Conservation (phyloP, 306 rosid species). For the Hippophae tibetana region DNA sequence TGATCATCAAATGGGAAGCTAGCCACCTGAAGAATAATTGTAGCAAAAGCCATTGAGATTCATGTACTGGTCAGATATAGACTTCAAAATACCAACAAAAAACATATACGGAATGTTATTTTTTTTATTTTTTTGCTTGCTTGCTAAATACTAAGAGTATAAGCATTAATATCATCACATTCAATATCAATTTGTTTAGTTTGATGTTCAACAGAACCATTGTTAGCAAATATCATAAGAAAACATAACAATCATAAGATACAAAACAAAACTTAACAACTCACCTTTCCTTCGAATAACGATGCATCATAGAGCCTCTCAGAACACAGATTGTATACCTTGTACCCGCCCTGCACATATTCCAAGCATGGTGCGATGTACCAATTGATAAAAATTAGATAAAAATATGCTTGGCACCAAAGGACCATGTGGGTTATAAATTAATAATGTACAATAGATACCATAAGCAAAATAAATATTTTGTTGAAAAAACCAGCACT, state of each 20-base stretch:
- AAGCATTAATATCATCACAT: no score
- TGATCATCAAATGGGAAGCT: slow-evolving; percentile 95
- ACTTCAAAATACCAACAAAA: background rate
- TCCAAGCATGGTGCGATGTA: background rate
- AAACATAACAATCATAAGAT: slow-evolving; percentile 3
- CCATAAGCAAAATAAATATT: no score
- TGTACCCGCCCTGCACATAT: slow-evolving; percentile 73
- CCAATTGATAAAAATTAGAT: slow-evolving; percentile 3
- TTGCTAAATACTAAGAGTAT: no score
- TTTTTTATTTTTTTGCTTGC: no score
- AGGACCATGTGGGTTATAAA: background rate
- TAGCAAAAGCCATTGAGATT: background rate
- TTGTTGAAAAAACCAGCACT: no score
- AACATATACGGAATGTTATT: background rate
- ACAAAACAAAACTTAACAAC: slow-evolving; percentile 15
- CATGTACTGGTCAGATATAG: background rate
- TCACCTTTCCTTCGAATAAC: slow-evolving; percentile 92
- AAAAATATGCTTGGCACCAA: slow-evolving; percentile 1
- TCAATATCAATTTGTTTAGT: no score
- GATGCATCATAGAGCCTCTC: slow-evolving; percentile 98
- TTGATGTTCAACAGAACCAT: no score
- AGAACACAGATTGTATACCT: slow-evolving; percentile 93
- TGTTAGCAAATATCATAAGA: background rate
- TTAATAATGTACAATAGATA: background rate
- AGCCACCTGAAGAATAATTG: slow-evolving; percentile 59